Percentiles rank a stretch among this genome's conserved stretches.
Evolutionary conservation across 1,139 yeast genomes (phyloP).

Genomic region (Candida tetrigidarum): DNA sequence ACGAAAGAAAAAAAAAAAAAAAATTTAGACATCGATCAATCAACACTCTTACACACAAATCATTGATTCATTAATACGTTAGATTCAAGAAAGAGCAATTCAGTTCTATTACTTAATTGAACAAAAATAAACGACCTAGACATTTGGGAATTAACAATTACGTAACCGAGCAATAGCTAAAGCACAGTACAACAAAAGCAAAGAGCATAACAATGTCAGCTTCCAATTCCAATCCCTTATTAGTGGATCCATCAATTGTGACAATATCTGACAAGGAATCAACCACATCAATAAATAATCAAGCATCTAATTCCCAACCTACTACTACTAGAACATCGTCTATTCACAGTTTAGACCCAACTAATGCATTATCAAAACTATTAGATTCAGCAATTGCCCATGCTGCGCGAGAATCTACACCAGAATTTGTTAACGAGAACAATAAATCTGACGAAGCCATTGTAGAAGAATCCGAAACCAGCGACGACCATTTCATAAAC

Average conservation of each 20-base stretch:
- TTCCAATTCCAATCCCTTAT: conserved; percentile 24
- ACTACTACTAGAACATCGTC: conserved; percentile 11
- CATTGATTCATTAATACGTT: too few relatives aligned
- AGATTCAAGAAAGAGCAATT: background rate
- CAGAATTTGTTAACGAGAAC: conserved; percentile 26
- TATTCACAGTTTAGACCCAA: conserved; percentile 28
- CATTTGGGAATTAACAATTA: background rate
- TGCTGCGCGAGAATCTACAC: conserved; percentile 52
- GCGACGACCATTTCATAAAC: conserved; percentile 11
- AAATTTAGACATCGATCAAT: conserved; percentile 1
- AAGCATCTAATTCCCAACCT: conserved; percentile 10
- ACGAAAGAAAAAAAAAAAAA: background rate
- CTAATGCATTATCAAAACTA: conserved; percentile 45
- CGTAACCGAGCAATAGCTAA: too few relatives aligned
- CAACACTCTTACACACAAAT: background rate
- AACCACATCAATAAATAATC: conserved; percentile 3
- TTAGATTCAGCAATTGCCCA: conserved; percentile 50
- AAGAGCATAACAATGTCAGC: conserved; percentile 11
- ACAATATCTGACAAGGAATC: conserved; percentile 20
- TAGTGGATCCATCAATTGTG: conserved; percentile 42
- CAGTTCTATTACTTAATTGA: too few relatives aligned
- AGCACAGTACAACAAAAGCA: background rate
- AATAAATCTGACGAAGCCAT: conserved; percentile 12
- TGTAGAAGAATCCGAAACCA: conserved; percentile 6
- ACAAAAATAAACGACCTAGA: background rate